Percentiles rank a stretch among this genome's conserved stretches.
phyloP scores from a whole-genome alignment of 306 rosid genomes.

The Casuarina equisetifolia region DNA sequence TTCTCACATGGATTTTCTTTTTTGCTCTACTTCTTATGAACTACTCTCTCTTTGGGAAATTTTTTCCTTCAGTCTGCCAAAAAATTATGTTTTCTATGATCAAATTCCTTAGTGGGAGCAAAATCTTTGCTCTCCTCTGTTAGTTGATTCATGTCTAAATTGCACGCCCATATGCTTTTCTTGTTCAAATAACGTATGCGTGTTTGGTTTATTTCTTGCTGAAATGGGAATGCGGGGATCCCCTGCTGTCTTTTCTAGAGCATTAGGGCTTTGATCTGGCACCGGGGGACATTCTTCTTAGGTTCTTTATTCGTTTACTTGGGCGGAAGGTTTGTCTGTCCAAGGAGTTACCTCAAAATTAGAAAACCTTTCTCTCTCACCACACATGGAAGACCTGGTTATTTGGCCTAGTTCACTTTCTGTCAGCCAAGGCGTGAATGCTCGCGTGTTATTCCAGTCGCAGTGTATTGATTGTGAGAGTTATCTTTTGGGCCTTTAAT shows the following conservation, averaged over 20 bases:
- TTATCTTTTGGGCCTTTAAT: constrained; percentile 8
- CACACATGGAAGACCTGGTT: neutral
- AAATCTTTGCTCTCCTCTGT: neutral
- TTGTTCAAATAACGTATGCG: constrained; percentile 5
- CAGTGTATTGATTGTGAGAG: neutral
- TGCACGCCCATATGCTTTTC: constrained; percentile 22
- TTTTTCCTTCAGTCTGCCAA: neutral
- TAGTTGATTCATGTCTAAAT: neutral
- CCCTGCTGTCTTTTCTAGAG: constrained; percentile 23
- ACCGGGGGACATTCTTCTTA: constrained; percentile 1
- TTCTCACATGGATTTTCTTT: constrained; percentile 22
- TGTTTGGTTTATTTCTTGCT: constrained; percentile 27
- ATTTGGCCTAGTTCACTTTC: constrained; percentile 10
- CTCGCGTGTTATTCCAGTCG: constrained; percentile 3
- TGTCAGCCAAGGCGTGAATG: constrained; percentile 2
- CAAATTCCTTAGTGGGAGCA: neutral
- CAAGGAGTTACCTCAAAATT: neutral
- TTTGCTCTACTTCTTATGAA: constrained; percentile 2
- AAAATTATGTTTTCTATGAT: constrained; percentile 3
- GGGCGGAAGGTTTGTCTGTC: constrained; percentile 3
- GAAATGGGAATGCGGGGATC: constrained; percentile 33
- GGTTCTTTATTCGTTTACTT: constrained; percentile 25
- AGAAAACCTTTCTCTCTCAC: neutral
- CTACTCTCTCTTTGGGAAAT: constrained; percentile 3
- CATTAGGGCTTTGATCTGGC: constrained; percentile 47